Percentiles rank a stretch among this genome's conserved stretches.
Evolutionary conservation across 1,284 basidiomycete species (phyloP).

Genomic region (Moesziomyces aphidis): DNA sequence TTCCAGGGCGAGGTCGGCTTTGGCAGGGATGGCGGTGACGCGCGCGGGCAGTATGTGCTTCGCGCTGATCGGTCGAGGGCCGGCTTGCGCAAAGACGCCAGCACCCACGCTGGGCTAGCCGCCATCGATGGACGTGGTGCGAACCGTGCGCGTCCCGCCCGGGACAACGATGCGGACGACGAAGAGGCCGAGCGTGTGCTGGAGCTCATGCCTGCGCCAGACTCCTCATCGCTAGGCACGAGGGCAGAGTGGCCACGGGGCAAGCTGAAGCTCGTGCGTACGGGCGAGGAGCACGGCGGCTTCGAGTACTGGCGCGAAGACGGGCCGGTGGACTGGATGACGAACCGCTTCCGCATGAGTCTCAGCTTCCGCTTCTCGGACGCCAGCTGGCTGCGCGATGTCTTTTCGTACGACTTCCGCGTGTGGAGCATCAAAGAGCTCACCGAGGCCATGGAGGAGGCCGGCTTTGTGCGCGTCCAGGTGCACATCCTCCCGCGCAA

Average conservation of each 20-base stretch:
- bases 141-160: not conserved
- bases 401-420: constrained; percentile 60
- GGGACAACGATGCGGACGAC: constrained; percentile 1
- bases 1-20: constrained; percentile 24
- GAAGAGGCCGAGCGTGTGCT: constrained; percentile 9
- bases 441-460: constrained; percentile 58
- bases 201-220: constrained; percentile 24
- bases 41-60: constrained; percentile 3
- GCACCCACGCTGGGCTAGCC: not conserved
- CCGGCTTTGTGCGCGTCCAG: constrained; percentile 50
- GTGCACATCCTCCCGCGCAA: constrained; percentile 49
- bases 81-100: too few relatives aligned
- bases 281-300: constrained; percentile 43
- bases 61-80: not conserved
- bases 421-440: constrained; percentile 56
- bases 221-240: constrained; percentile 20
- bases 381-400: constrained; percentile 55
- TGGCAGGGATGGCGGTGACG: constrained; percentile 2
- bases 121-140: not conserved
- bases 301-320: constrained; percentile 65
- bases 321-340: constrained; percentile 53
- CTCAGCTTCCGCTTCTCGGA: constrained; percentile 56
- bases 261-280: constrained; percentile 53
- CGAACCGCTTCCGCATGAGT: constrained; percentile 62
- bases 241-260: constrained; percentile 58